Conservation (phyloP, 148 eudicot species). For the Chenopodium suecicum region DNA sequence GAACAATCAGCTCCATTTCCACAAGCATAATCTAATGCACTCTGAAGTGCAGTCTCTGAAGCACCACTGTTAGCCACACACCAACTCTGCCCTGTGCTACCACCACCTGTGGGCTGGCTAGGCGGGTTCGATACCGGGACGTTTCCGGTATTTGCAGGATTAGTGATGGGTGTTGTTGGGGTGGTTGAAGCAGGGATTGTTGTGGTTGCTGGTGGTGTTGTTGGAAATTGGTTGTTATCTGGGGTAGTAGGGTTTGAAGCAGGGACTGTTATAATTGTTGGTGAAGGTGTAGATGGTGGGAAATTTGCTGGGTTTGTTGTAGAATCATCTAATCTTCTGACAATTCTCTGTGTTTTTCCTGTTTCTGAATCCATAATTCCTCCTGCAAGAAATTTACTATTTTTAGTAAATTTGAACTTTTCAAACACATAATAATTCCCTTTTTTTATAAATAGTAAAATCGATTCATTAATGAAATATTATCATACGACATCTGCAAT, state of each 20-base stretch:
- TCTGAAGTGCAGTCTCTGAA: slow-evolving; percentile 47
- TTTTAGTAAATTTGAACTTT: not conserved
- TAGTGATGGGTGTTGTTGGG: slow-evolving; percentile 32
- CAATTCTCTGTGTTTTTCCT: slow-evolving; percentile 29
- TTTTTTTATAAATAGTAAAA: no score
- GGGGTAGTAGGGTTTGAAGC: slow-evolving; percentile 49
- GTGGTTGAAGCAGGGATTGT: slow-evolving; percentile 30
- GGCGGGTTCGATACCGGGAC: slow-evolving; percentile 36
- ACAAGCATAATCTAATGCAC: slow-evolving; percentile 87
- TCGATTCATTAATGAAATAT: no score
- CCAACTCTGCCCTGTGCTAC: slow-evolving; percentile 66
- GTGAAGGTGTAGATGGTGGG: slow-evolving; percentile 42
- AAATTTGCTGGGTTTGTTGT: slow-evolving; percentile 46
- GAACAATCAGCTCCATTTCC: slow-evolving; percentile 90
- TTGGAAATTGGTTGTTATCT: slow-evolving; percentile 24
- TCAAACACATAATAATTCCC: no score
- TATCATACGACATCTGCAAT: no score
- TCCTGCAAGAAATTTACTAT: slow-evolving; percentile 25
- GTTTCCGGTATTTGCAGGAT: slow-evolving; percentile 39
- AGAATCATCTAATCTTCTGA: slow-evolving; percentile 39
- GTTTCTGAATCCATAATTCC: slow-evolving; percentile 2
- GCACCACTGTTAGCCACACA: slow-evolving; percentile 74
- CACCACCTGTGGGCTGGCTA: slow-evolving; percentile 21
- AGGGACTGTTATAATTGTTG: slow-evolving; percentile 53
- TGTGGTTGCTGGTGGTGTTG: slow-evolving; percentile 32